Percentiles rank a stretch among this genome's conserved stretches.
phyloP scores from a whole-genome alignment of 2,329 filamentous ascomycete genomes.

The Karstenula rhodostoma region DNA sequence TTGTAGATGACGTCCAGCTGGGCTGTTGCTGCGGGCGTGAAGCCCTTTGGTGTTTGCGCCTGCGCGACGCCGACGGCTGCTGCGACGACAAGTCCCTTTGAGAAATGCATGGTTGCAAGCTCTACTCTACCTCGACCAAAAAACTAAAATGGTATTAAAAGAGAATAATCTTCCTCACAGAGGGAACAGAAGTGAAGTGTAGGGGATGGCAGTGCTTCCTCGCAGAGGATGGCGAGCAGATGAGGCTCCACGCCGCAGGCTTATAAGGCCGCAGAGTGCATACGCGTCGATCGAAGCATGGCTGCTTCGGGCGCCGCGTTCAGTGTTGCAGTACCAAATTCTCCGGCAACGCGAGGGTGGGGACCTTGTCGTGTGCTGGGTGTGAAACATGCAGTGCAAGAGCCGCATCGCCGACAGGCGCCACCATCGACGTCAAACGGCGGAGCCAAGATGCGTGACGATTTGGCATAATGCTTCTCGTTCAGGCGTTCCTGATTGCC shows the following conservation, averaged over 20 bases:
- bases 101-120: conserved; percentile 32
- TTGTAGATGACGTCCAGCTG: conserved; percentile 46
- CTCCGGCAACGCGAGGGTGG: conserved; percentile 25
- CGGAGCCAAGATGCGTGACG: conserved; percentile 13
- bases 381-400: conserved; percentile 43
- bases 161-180: conserved; percentile 11
- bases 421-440: conserved; percentile 26
- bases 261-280: conserved; percentile 27
- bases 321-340: conserved; percentile 30
- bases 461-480: conserved; percentile 13
- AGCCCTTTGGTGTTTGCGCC: conserved; percentile 44
- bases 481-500: not conserved
- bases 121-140: not conserved
- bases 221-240: conserved; percentile 10
- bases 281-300: conserved; percentile 33
- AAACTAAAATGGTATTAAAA: not conserved
- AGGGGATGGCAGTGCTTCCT: conserved; percentile 17
- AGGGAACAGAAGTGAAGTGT: conserved; percentile 14
- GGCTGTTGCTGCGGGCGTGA: conserved; percentile 35
- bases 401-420: conserved; percentile 26
- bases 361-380: conserved; percentile 15
- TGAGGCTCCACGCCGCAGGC: conserved; percentile 7
- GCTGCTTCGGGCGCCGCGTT: conserved; percentile 26
- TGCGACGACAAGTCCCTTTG: conserved; percentile 32
- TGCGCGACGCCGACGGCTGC: conserved; percentile 35